Base-by-base conservation (phyloP, 2,329 filamentous ascomycete species). In the Verticillium klebahnii region DNA sequence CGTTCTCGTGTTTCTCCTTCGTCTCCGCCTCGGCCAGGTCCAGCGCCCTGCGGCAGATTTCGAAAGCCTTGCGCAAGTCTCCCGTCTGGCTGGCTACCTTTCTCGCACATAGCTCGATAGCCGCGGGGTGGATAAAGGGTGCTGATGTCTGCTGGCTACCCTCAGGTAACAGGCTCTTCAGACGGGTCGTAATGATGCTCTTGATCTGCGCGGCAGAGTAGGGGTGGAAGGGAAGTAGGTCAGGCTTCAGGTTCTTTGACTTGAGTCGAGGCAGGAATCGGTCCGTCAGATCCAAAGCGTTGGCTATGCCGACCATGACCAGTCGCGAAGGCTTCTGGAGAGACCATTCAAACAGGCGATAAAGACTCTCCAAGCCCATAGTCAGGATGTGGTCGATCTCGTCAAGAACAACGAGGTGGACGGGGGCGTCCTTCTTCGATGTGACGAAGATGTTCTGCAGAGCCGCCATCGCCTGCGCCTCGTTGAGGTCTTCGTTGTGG, bases 281-380 rank as follows among this genome's bases (percentile, higher is more conserved):
- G 72, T 98, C 95, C 0, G 95, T 99, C 61, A 99, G 81, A 72
- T 99, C 95, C 60, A 99, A 82, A 4, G 95, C 95, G 71, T 99
- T 99, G 68, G 95, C 95, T 70, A 99, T 97, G 57, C 95, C 95
- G 58, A 99, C 85, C 19, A 99, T 81, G 39, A 95, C 81, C 5
- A 99, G 86, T 23, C 86, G 87, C 0, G 95, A 97, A 1, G 86
- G 85, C 65, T 88, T 88, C 65, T 92, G 86, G 70, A 99, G 80
- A 1, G 95, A 96, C 93, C 94, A 98, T 73, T 97, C 93, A 68
- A 99, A 97, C n/a, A 99, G 81, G 64, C 88, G 90, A 77, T 98
- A 97, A 15, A 99, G 81, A 60, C 95, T 89, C 68, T 96, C 92
- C 62, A 95, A 80, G 68, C 97, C 94, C 65, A 97, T 82, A 1